These are phyloP conservation scores for Tolypocladium tropicale DNA, from an alignment of 2,329 filamentous ascomycete species.

Conservation along the genomic window DNA sequence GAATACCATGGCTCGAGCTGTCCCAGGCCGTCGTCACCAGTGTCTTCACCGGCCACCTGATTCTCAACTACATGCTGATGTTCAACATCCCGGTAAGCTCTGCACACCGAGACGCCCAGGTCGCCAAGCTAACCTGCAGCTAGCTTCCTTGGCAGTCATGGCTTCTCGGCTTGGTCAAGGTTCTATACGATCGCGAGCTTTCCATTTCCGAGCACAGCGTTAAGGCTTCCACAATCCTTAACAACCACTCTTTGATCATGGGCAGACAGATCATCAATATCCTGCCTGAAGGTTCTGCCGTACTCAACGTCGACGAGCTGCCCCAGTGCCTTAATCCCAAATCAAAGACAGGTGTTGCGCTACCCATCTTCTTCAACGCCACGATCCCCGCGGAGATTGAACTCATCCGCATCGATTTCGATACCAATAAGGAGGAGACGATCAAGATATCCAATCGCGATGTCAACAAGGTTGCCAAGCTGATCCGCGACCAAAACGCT, in stretches of 20 bases:
- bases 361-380: constrained; percentile 90
- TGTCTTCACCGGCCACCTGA: constrained; percentile 61
- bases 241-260: constrained; percentile 88
- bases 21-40: constrained; percentile 62
- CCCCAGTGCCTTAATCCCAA: constrained; percentile 70
- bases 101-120: neutral
- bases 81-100: constrained; percentile 68
- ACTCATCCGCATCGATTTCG: constrained; percentile 75
- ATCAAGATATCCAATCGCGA: constrained; percentile 67
- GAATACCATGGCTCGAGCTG: constrained; percentile 95
- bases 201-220: constrained; percentile 90
- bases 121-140: neutral
- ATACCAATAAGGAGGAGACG: constrained; percentile 68
- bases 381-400: constrained; percentile 84
- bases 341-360: constrained; percentile 45
- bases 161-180: constrained; percentile 62
- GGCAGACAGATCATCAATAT: constrained; percentile 98
- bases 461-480: constrained; percentile 62
- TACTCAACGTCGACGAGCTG: constrained; percentile 71
- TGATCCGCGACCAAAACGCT: constrained; percentile 53
- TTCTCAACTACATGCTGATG: constrained; percentile 80
- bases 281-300: constrained; percentile 86
- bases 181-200: constrained; percentile 86
- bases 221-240: constrained; percentile 75
- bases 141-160: constrained; percentile 67